Evolutionary conservation across 1,139 yeast species (phyloP), one percentile per base, ranked within the genome.

Genomic region (Diutina catenulata): DNA sequence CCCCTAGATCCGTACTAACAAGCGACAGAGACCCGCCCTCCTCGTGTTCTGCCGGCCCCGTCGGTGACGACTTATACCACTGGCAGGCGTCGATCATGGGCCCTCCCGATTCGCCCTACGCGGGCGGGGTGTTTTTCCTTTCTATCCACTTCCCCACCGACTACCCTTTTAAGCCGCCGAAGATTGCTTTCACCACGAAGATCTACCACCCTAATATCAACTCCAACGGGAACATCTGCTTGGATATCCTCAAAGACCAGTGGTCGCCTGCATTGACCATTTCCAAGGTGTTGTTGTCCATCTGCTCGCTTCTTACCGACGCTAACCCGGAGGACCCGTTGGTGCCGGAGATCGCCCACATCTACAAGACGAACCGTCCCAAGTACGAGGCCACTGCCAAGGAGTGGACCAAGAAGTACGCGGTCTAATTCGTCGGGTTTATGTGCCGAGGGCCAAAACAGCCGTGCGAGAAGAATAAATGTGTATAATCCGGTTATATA

Each of bases 241-340:
- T 81, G 52, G 93, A 82, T 59, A 82, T 82, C 55, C 70, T 83
- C 56, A 80, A 82, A 59, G 94, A 82, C 54, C 88, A 82, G 60
- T 82, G 94, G 94, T 82, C 94, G 27, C 94, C 94, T 28, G 94
- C 94, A 29, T 69, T 83, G 52, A 83, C 95, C 43, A 81, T 86
- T 49, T 83, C 95, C 27, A 86, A 86, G 67, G 94, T 86, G 38
- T 72, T 86, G 51, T 70, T 86, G 52, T 83, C 94, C 38, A 84
- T 86, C 56, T 84, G 94, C 58, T 86, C 95, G 21, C 70, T 86
- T 62, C 73, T 84, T 57, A 91, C 97, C 33, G 97, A 91, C 60
- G 97, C 98, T 40, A 91, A 91, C 57, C 98, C 98, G 24, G 98
- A 91, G 60, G 98, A 91, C 69, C 98, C 98, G 43, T 76, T 93